Evolutionary conservation across 2,329 filamentous ascomycete genomes (phyloP).

Genomic region (Diaporthe ampelina): DNA sequence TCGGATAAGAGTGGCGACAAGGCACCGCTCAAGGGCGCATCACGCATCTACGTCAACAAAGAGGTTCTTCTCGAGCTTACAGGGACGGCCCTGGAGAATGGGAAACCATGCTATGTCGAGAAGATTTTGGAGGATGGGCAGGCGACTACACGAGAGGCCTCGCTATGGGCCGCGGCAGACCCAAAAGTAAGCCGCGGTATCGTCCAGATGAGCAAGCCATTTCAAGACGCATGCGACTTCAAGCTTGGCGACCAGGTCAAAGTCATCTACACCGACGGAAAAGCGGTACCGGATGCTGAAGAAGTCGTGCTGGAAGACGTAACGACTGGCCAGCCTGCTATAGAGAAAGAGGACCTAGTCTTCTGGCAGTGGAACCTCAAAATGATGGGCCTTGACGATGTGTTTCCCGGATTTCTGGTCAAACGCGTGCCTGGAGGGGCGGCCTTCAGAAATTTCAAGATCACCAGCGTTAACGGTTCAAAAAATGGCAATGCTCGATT

Average conservation of each 20-base stretch:
- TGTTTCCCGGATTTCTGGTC: constrained; percentile 79
- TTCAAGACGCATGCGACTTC: constrained; percentile 80
- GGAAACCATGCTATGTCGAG: constrained; percentile 50
- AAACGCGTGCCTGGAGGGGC: constrained; percentile 72
- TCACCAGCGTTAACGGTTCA: constrained; percentile 68
- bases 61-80: constrained; percentile 61
- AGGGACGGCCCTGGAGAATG: constrained; percentile 56
- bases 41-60: constrained; percentile 63
- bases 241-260: constrained; percentile 76
- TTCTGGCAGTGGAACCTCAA: constrained; percentile 56
- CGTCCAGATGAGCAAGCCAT: constrained; percentile 79
- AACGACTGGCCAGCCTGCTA: constrained; percentile 54
- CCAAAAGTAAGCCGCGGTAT: constrained; percentile 74
- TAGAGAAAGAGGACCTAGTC: constrained; percentile 50
- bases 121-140: constrained; percentile 41
- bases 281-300: constrained; percentile 66
- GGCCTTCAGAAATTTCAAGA: constrained; percentile 72
- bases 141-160: constrained; percentile 56
- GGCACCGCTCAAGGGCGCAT: constrained; percentile 59
- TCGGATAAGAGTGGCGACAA: constrained; percentile 56
- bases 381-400: constrained; percentile 68
- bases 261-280: constrained; percentile 70
- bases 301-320: constrained; percentile 73
- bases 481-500: constrained; percentile 60
- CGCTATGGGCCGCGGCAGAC: constrained; percentile 64